A percentile compares a stretch with the other conserved stretches of the same genome.
Evolutionary conservation across 2,329 filamentous ascomycete genomes (phyloP).

Genomic region (Dothiorella sarmentorum): DNA sequence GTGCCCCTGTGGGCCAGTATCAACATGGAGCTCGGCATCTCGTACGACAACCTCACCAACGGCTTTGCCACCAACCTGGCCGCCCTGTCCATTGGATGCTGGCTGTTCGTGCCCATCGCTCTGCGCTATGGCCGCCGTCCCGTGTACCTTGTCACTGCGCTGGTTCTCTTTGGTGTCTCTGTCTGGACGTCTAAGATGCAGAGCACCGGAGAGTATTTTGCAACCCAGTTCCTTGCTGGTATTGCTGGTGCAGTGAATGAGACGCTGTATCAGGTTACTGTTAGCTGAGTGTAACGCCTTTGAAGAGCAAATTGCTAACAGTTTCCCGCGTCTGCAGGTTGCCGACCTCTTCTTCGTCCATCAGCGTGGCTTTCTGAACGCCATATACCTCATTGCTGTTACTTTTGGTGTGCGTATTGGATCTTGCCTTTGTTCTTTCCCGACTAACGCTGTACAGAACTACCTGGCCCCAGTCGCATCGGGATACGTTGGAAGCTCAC

Average conservation of each 20-base stretch:
- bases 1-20: constrained; percentile 44
- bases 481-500: constrained; percentile 34
- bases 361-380: constrained; percentile 47
- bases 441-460: constrained; percentile 46
- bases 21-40: constrained; percentile 44
- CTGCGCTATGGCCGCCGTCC: constrained; percentile 47
- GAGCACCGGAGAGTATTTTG: constrained; percentile 43
- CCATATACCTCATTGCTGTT: constrained; percentile 42
- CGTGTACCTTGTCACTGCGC: constrained; percentile 44
- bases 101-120: constrained; percentile 46
- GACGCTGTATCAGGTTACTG: constrained; percentile 12
- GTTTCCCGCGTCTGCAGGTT: constrained; percentile 41
- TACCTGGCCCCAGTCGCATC: constrained; percentile 36
- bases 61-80: constrained; percentile 45
- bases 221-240: constrained; percentile 44
- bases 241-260: constrained; percentile 45
- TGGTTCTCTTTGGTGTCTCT: constrained; percentile 35
- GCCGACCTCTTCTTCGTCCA: constrained; percentile 51
- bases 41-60: constrained; percentile 42
- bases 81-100: constrained; percentile 40
- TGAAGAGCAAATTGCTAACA: neutral
- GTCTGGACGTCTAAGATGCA: constrained; percentile 46
- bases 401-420: constrained; percentile 37
- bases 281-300: neutral
- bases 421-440: constrained; percentile 30